phyloP scores from a whole-genome alignment of 2,329 filamentous ascomycete genomes.

The Aspergillus viridinutans region DNA sequence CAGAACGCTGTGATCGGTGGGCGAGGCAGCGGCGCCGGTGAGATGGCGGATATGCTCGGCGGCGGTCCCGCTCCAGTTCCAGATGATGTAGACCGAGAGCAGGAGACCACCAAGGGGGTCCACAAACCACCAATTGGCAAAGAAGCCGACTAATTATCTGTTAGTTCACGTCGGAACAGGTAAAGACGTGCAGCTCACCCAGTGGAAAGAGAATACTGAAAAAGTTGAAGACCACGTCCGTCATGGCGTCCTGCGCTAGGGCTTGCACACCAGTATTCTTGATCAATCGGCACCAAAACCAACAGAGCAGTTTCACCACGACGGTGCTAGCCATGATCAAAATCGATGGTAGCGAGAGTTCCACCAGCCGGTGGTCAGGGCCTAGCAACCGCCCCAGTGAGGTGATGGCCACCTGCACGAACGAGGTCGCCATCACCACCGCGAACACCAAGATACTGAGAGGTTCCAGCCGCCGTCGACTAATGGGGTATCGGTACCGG shows the following conservation, averaged over 20 bases:
- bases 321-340: slow-evolving; percentile 78
- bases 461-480: slow-evolving; percentile 60
- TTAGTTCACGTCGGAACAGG: neutral
- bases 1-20: slow-evolving; percentile 67
- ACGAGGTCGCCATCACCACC: slow-evolving; percentile 63
- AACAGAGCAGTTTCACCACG: slow-evolving; percentile 74
- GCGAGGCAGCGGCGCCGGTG: slow-evolving; percentile 58
- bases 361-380: slow-evolving; percentile 62
- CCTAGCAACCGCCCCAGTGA: slow-evolving; percentile 56
- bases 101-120: slow-evolving; percentile 59
- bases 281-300: slow-evolving; percentile 82
- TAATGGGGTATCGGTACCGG: slow-evolving; percentile 60
- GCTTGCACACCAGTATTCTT: slow-evolving; percentile 84
- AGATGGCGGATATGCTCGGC: slow-evolving; percentile 60
- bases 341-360: slow-evolving; percentile 68
- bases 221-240: slow-evolving; percentile 84
- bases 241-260: slow-evolving; percentile 63
- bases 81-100: slow-evolving; percentile 58
- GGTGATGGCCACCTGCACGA: slow-evolving; percentile 58
- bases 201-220: slow-evolving; percentile 87
- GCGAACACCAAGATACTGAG: slow-evolving; percentile 64
- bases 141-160: slow-evolving; percentile 27
- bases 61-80: slow-evolving; percentile 58
- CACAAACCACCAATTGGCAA: slow-evolving; percentile 51
- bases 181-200: slow-evolving; percentile 21